Evolutionary conservation across 768 basidiomycete species (phyloP).

Genomic region (Chalciporus pseudorubinellus): DNA sequence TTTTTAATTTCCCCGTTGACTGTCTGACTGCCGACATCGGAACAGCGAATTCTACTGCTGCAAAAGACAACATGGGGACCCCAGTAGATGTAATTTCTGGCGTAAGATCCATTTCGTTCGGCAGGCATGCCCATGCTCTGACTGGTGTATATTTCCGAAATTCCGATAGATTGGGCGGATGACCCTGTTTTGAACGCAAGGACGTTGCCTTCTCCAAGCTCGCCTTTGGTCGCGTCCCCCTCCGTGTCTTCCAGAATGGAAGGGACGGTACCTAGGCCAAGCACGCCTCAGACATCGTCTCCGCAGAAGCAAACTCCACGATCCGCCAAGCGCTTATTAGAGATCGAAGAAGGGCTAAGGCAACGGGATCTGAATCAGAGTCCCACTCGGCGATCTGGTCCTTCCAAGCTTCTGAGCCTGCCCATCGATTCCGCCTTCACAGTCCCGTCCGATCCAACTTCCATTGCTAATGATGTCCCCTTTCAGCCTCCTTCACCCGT

Average conservation of each 20-base stretch:
- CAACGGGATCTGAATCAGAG: slow-evolving; percentile 14
- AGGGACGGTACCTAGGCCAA: not conserved
- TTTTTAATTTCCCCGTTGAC: not conserved
- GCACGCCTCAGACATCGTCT: slow-evolving; percentile 1
- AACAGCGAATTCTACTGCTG: slow-evolving; percentile 43
- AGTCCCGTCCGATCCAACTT: not conserved
- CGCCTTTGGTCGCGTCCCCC: not conserved
- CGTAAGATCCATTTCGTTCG: slow-evolving; percentile 24
- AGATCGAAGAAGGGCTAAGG: slow-evolving; percentile 18
- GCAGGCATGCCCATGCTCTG: not conserved
- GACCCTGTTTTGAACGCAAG: slow-evolving; percentile 13
- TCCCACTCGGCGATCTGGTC: slow-evolving; percentile 5
- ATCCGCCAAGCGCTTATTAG: slow-evolving; percentile 10
- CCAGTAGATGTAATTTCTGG: slow-evolving; percentile 36
- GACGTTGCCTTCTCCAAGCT: not conserved
- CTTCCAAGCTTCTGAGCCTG: slow-evolving; percentile 2
- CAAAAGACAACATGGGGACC: slow-evolving; percentile 15
- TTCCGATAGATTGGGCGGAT: slow-evolving; percentile 35
- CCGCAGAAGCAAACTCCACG: slow-evolving; percentile 3
- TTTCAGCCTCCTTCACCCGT: slow-evolving; percentile 28
- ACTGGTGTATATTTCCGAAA: not conserved
- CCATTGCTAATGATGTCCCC: not conserved
- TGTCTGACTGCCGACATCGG: slow-evolving; percentile 6
- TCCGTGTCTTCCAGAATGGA: not conserved
- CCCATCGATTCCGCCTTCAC: not conserved